phyloP scores from a whole-genome alignment of 352 stramenopile species.

The Pythium vanterpoolii region DNA sequence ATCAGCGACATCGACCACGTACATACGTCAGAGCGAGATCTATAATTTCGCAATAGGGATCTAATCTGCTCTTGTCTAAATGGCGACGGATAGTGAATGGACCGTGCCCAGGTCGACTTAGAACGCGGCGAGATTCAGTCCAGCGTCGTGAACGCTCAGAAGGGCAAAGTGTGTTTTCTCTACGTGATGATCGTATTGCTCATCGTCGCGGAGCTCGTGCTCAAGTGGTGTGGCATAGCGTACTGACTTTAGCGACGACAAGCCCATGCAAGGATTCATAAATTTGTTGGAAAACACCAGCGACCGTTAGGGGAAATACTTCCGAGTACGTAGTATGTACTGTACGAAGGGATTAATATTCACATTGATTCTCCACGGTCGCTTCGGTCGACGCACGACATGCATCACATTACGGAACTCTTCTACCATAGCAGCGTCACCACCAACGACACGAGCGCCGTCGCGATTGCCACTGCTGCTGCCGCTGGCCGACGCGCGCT shows the following conservation, averaged over 20 bases:
- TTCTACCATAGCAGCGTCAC: slow-evolving; percentile 11
- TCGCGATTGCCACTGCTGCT: slow-evolving; percentile 11
- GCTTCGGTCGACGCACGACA: background rate
- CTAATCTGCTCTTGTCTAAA: background rate
- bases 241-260: background rate
- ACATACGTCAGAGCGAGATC: slow-evolving; percentile 16
- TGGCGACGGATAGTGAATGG: slow-evolving; percentile 47
- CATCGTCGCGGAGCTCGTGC: slow-evolving; percentile 32
- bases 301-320: no score
- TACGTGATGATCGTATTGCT: slow-evolving; percentile 68
- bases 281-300: no score
- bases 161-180: slow-evolving; percentile 78
- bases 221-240: background rate
- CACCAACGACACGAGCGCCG: slow-evolving; percentile 7
- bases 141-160: slow-evolving; percentile 65
- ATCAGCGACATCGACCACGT: slow-evolving; percentile 71
- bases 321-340: no score
- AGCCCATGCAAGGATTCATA: background rate
- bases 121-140: slow-evolving; percentile 53
- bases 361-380: background rate
- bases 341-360: no score
- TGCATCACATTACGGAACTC: background rate
- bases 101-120: slow-evolving; percentile 35
- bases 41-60: background rate
- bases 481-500: slow-evolving; percentile 10